Evolutionary conservation across 78 protist genomes (phyloP).

Genomic region (Blattamonas nauphoetae): DNA sequence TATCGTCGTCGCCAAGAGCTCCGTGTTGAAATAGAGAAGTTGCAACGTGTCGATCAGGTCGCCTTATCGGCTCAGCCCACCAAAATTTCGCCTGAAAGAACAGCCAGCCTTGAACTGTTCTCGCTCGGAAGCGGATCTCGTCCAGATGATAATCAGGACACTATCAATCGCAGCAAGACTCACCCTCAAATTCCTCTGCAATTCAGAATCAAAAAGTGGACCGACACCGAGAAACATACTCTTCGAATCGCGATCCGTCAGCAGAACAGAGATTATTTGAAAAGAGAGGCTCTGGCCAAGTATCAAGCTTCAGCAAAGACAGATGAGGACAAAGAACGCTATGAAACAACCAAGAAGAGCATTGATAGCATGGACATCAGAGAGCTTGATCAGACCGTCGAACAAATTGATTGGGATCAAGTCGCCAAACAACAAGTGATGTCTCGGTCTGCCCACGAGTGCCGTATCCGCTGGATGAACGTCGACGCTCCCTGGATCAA

Average conservation of each 20-base stretch:
- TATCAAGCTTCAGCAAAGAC: background rate
- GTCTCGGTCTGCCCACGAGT: constrained; percentile 16
- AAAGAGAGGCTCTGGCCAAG: background rate
- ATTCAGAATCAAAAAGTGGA: constrained; percentile 4
- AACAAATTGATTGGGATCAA: constrained; percentile 20
- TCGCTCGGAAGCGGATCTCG: background rate
- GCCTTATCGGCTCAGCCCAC: background rate
- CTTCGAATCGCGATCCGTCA: constrained; percentile 1
- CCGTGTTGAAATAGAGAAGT: background rate
- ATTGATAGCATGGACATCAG: background rate
- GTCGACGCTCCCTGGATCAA: constrained; percentile 20
- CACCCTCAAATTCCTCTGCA: background rate
- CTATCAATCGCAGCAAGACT: background rate
- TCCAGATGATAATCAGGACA: background rate
- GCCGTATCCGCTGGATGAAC: constrained; percentile 33
- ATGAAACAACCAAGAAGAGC: background rate
- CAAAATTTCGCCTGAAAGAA: background rate
- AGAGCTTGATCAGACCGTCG: constrained; percentile 7
- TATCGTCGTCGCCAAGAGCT: background rate
- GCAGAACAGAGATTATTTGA: background rate
- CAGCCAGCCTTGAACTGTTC: background rate
- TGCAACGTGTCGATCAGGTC: background rate
- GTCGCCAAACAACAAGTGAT: background rate
- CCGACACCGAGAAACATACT: background rate
- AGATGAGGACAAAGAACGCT: background rate